A percentile compares a stretch with the other conserved stretches of the same genome.
Evolutionary conservation across 805 yeast species (phyloP).

Genomic region (Suhomyces emberorum): DNA sequence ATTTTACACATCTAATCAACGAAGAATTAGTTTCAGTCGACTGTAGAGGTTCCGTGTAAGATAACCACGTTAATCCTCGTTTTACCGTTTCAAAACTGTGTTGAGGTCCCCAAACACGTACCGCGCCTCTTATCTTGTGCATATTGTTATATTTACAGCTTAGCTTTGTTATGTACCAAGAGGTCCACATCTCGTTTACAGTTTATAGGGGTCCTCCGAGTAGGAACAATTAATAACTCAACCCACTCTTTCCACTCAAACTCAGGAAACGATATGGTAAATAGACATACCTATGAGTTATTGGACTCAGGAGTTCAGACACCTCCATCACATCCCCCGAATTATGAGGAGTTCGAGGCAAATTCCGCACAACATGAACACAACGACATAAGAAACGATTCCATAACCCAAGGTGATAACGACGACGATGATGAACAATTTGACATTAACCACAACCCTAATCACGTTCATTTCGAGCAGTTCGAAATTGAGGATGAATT

Average conservation of each 20-base stretch:
- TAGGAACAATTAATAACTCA: neutral
- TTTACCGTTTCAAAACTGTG: no score
- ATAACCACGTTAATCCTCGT: no score
- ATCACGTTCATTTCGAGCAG: conserved; percentile 17
- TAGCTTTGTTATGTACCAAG: no score
- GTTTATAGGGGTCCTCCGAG: no score
- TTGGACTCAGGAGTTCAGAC: neutral
- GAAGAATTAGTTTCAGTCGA: no score
- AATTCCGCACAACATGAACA: neutral
- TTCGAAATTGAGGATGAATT: conserved; percentile 37
- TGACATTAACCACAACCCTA: conserved; percentile 1
- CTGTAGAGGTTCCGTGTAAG: no score
- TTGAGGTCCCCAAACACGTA: no score
- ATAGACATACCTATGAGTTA: neutral
- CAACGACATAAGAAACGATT: neutral
- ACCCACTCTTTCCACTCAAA: no score
- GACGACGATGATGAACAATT: conserved; percentile 1
- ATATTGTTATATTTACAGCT: neutral
- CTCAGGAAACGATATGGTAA: neutral
- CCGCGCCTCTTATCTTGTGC: conserved; percentile 1
- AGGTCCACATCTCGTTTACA: neutral
- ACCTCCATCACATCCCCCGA: conserved; percentile 11
- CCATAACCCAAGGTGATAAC: neutral
- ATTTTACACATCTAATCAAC: no score
- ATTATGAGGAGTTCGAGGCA: conserved; percentile 8